Conservation (phyloP, 176 grass and related monocot species). For the Eleusine coracana region DNA sequence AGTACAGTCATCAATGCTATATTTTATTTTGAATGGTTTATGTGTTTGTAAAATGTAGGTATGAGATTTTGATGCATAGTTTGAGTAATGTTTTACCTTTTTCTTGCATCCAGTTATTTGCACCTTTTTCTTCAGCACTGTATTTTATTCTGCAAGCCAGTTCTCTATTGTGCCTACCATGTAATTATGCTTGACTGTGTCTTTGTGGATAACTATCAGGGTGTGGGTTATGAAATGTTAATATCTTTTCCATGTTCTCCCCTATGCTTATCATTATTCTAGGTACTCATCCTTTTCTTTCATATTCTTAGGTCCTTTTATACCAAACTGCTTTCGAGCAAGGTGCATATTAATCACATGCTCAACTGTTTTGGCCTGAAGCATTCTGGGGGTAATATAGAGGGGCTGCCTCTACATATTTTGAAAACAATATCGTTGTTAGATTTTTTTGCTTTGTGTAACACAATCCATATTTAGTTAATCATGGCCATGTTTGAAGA, state of each 20-base stretch:
- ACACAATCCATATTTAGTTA: background rate
- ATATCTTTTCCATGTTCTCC: no score
- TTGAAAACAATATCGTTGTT: background rate
- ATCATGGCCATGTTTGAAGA: background rate
- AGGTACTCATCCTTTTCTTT: no score
- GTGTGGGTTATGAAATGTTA: background rate
- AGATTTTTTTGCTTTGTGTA: no score
- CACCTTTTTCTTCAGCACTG: background rate
- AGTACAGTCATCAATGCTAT: background rate
- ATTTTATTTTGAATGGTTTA: conserved; percentile 1
- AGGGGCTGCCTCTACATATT: background rate
- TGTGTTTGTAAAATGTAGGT: conserved; percentile 36
- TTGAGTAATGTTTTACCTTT: conserved; percentile 10
- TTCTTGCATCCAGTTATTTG: no score
- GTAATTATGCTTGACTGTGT: background rate
- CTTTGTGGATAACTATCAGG: background rate
- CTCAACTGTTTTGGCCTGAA: conserved; percentile 8
- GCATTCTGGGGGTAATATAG: background rate
- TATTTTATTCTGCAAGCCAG: background rate
- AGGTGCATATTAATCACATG: background rate
- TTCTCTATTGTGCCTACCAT: conserved; percentile 15
- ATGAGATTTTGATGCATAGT: background rate
- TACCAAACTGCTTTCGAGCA: no score
- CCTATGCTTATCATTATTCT: no score
- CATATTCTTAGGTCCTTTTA: no score